Percentiles rank a stretch among this genome's conserved stretches.
phyloP scores from a whole-genome alignment of 2,329 filamentous ascomycete genomes.

The Apiospora saccharicola region DNA sequence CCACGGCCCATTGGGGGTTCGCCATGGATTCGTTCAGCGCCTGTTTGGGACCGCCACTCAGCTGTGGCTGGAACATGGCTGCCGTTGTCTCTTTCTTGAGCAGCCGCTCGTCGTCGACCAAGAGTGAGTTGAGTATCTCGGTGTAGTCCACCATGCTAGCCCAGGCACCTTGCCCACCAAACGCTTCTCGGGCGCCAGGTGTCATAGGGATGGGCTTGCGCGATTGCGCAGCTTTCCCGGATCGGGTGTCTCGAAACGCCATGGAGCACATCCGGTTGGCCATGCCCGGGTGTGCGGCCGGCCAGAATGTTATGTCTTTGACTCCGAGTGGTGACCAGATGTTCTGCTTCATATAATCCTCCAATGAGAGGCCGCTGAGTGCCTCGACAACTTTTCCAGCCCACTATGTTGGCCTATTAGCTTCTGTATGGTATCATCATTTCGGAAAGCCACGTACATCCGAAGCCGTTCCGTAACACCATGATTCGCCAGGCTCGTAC shows the following conservation, averaged over 20 bases:
- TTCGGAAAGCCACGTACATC: slow-evolving; percentile 38
- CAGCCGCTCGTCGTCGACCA: slow-evolving; percentile 56
- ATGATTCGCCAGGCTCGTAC: slow-evolving; percentile 54
- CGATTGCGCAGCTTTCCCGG: slow-evolving; percentile 26
- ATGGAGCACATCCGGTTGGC: slow-evolving; percentile 33
- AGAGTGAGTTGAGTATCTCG: slow-evolving; percentile 53
- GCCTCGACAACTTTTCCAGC: slow-evolving; percentile 44
- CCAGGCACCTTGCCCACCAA: slow-evolving; percentile 47
- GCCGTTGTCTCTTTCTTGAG: slow-evolving; percentile 50
- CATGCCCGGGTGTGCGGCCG: slow-evolving; percentile 25
- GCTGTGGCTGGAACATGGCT: slow-evolving; percentile 56
- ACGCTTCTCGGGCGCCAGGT: slow-evolving; percentile 34
- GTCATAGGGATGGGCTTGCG: slow-evolving; percentile 32
- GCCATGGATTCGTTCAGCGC: slow-evolving; percentile 40
- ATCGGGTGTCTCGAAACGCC: slow-evolving; percentile 30
- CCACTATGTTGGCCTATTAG: slow-evolving; percentile 38
- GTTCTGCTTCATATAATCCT: slow-evolving; percentile 33
- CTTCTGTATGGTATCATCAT: background rate
- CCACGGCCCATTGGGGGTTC: slow-evolving; percentile 37
- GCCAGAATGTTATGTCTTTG: slow-evolving; percentile 34
- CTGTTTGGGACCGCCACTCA: slow-evolving; percentile 39
- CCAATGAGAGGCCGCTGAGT: slow-evolving; percentile 36
- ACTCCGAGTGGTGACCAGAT: slow-evolving; percentile 35
- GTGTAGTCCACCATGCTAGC: slow-evolving; percentile 50
- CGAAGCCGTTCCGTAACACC: slow-evolving; percentile 50